These are phyloP conservation scores for Williopsis jadinii DNA, from an alignment of 1,139 yeast species.

Conservation along the genomic window DNA sequence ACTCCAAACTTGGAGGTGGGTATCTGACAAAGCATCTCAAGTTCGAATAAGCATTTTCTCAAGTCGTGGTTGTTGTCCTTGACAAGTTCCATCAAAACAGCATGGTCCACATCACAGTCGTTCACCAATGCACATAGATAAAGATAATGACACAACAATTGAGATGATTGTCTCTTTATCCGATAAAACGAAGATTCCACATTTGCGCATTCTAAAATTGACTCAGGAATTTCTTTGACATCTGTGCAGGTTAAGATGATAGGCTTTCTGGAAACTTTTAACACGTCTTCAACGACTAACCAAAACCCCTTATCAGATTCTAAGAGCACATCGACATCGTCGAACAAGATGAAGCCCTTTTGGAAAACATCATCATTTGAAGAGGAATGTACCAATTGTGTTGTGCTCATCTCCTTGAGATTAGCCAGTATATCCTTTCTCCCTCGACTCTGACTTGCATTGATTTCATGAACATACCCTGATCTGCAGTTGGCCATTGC, in stretches of 20 bases:
- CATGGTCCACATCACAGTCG: slow-evolving; percentile 32
- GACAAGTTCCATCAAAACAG: slow-evolving; percentile 31
- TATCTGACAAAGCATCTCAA: slow-evolving; percentile 51
- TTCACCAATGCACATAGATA: slow-evolving; percentile 35
- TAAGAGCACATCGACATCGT: slow-evolving; percentile 79
- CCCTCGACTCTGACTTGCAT: slow-evolving; percentile 65
- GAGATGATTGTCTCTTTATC: slow-evolving; percentile 22
- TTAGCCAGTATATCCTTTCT: slow-evolving; percentile 60
- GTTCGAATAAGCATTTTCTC: slow-evolving; percentile 43
- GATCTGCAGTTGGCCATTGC: slow-evolving; percentile 57
- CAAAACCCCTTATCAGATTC: slow-evolving; percentile 72
- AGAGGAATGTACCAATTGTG: slow-evolving; percentile 63
- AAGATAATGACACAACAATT: slow-evolving; percentile 28
- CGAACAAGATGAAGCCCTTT: slow-evolving; percentile 68
- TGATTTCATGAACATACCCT: slow-evolving; percentile 80
- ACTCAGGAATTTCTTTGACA: slow-evolving; percentile 44
- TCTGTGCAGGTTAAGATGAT: slow-evolving; percentile 70
- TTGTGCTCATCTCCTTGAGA: slow-evolving; percentile 75
- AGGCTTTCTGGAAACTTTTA: slow-evolving; percentile 69
- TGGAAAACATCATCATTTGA: slow-evolving; percentile 31
- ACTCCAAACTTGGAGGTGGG: background rate
- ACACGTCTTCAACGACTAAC: slow-evolving; percentile 59
- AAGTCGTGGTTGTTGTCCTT: slow-evolving; percentile 39
- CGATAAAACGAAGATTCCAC: slow-evolving; percentile 35
- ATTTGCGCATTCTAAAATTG: slow-evolving; percentile 39